A percentile compares a stretch with the other conserved stretches of the same genome.
Conservation (phyloP, 2,329 filamentous ascomycete species). For the Pyricularia sp. region DNA sequence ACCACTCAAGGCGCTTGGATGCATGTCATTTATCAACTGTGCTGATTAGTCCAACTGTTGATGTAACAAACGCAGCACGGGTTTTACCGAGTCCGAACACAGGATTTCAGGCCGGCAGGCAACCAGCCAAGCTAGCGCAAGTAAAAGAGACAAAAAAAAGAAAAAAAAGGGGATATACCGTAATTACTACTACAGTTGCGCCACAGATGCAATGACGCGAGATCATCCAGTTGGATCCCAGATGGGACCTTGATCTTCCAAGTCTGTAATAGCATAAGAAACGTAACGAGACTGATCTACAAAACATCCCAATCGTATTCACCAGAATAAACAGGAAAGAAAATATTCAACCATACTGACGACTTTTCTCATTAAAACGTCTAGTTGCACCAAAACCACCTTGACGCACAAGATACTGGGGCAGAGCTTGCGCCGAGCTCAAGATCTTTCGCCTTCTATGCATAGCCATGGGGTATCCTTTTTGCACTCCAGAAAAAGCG, state of each 20-base stretch:
- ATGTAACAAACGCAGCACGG: background rate
- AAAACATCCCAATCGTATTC: background rate
- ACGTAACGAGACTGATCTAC: background rate
- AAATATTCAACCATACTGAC: background rate
- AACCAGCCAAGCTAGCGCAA: too few species aligned
- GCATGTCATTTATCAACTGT: background rate
- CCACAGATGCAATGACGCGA: background rate
- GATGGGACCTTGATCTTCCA: background rate
- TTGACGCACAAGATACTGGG: too few species aligned
- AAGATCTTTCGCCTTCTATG: background rate
- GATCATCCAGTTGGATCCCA: background rate
- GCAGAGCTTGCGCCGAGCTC: background rate
- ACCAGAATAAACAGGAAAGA: background rate
- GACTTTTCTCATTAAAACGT: background rate
- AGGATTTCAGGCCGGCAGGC: too few species aligned
- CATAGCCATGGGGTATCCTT: background rate
- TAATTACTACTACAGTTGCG: background rate
- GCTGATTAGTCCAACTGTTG: background rate
- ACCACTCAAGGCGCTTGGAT: background rate
- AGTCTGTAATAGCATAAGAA: background rate
- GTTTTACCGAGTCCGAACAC: background rate
- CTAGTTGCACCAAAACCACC: background rate
- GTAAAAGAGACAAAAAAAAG: too few species aligned
- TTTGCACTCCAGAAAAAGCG: constrained; percentile 2
- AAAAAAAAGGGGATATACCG: too few species aligned